phyloP scores from a whole-genome alignment of 2,329 filamentous ascomycete species.

The Piedraia hortae region DNA sequence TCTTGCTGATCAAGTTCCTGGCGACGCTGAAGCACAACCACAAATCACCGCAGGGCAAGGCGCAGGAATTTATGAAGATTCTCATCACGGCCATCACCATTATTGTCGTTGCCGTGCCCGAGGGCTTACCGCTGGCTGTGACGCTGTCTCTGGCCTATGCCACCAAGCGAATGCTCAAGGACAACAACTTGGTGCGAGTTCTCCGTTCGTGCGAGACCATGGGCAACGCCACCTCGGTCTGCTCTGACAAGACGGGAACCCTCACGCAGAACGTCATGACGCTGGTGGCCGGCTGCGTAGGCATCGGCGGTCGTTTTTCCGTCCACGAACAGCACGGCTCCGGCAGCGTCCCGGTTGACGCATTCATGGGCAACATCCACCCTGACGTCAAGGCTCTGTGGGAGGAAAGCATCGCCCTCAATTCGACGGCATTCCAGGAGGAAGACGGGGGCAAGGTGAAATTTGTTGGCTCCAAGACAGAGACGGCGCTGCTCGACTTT shows the following conservation, averaged over 20 bases:
- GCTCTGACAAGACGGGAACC: slow-evolving; percentile 55
- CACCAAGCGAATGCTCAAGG: slow-evolving; percentile 38
- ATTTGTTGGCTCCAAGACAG: slow-evolving; percentile 53
- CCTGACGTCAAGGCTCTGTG: slow-evolving; percentile 27
- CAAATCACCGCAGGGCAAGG: slow-evolving; percentile 40
- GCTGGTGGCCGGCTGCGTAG: slow-evolving; percentile 43
- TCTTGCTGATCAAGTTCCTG: slow-evolving; percentile 65
- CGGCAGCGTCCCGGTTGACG: slow-evolving; percentile 24
- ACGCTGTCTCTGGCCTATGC: slow-evolving; percentile 41
- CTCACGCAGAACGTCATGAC: slow-evolving; percentile 52
- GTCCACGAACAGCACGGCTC: slow-evolving; percentile 13
- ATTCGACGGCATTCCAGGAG: slow-evolving; percentile 42
- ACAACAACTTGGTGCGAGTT: slow-evolving; percentile 42
- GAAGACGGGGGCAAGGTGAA: slow-evolving; percentile 29
- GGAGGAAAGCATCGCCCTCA: slow-evolving; percentile 36
- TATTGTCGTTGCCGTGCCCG: slow-evolving; percentile 40
- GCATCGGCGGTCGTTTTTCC: slow-evolving; percentile 28
- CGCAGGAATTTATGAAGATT: slow-evolving; percentile 38
- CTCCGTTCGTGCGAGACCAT: slow-evolving; percentile 42
- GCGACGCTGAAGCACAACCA: slow-evolving; percentile 31
- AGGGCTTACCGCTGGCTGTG: slow-evolving; percentile 38
- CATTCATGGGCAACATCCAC: slow-evolving; percentile 14
- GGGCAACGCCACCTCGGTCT: slow-evolving; percentile 48
- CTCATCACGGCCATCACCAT: slow-evolving; percentile 38
- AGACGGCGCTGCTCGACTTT: slow-evolving; percentile 46